Base-by-base conservation (phyloP, 192 early-diverging fungal genomes). In the Coemansia nantahalensis region DNA sequence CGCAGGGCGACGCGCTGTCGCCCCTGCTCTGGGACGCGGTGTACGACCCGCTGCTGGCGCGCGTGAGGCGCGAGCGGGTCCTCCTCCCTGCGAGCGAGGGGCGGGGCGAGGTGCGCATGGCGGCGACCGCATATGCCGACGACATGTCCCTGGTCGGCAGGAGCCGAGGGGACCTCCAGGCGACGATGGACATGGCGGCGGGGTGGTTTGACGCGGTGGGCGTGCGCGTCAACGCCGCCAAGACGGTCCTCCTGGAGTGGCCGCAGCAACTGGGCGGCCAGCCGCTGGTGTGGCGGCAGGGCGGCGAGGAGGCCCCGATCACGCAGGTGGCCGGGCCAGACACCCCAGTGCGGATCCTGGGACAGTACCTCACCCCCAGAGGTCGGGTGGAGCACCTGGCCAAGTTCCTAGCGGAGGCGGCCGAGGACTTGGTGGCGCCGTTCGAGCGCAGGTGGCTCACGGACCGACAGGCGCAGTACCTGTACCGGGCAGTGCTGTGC, bases 1-100 rank as follows among this genome's bases (percentile, higher is more conserved):
- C 54, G 11, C 54, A 56, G 30, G 54, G 45, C 2, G 45, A 47
- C 15, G 35, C 54, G 1, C 43, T 56, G 13, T 56, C 54, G 21
- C 54, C 54, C 11, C 36, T 56, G 4, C 45, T 48, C 0, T 56
- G 54, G 54, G 23, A 48, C 9, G 22, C 34, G 1, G 40, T 54
- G 0, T 56, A 56, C 18, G 54, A 48, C 15, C 24, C 54, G 22
- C 45, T 56, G 28, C 45, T 56, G 19, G 8, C 6, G 2, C 8
- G 23, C 1, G 22, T 26, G 0, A 36, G 22, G 15, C 16, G 23
- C 9, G 8, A 28, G 14, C 48, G 15, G 36, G 7, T 0, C 6
- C 18, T 3, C 2, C 19, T 39, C 3, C 8, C 52, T 23, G 35
- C n/a, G 23, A 15, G 22, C 7, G 22, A 16, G n/a, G 12, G 22